These are phyloP conservation scores for Naganishia liquefaciens DNA, from an alignment of 1,284 basidiomycete genomes.

Conservation along the genomic window DNA sequence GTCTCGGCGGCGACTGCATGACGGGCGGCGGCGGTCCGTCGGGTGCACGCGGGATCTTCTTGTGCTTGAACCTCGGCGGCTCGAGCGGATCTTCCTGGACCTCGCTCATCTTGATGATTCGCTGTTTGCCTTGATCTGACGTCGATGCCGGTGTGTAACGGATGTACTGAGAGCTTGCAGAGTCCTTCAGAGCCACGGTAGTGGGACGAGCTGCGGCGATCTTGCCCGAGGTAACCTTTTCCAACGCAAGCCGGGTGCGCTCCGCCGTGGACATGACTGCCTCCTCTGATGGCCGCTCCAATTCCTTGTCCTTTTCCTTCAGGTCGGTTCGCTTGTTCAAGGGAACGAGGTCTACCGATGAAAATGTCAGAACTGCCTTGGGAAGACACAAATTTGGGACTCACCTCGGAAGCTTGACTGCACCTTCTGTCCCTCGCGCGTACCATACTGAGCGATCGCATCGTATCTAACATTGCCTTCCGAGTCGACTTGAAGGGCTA, in stretches of 20 bases:
- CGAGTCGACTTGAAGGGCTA: constrained; percentile 92
- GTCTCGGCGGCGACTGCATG: constrained; percentile 89
- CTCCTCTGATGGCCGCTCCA: constrained; percentile 91
- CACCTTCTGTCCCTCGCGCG: constrained; percentile 77
- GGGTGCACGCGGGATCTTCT: constrained; percentile 94
- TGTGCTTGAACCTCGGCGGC: constrained; percentile 95
- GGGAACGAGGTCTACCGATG: constrained; percentile 76
- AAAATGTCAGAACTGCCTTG: constrained; percentile 5
- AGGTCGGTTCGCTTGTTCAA: constrained; percentile 86
- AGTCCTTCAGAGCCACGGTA: constrained; percentile 62
- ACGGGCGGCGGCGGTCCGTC: constrained; percentile 97
- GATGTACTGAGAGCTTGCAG: constrained; percentile 80
- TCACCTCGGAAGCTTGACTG: constrained; percentile 87
- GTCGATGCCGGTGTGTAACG: constrained; percentile 84
- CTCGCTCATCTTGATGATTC: constrained; percentile 99
- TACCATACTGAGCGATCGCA: constrained; percentile 92
- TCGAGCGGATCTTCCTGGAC: constrained; percentile 96
- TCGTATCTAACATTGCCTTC: constrained; percentile 97
- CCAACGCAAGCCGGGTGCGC: constrained; percentile 83
- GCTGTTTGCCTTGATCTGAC: constrained; percentile 65
- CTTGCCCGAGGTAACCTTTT: constrained; percentile 90
- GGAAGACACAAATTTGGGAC: constrained; percentile 25
- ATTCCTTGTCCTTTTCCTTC: constrained; percentile 66
- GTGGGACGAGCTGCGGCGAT: constrained; percentile 92
- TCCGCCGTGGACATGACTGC: constrained; percentile 86